A percentile compares a stretch with the other conserved stretches of the same genome.
phyloP scores from a whole-genome alignment of 371 early-diverging fungal species.

The Massospora cicadina region DNA sequence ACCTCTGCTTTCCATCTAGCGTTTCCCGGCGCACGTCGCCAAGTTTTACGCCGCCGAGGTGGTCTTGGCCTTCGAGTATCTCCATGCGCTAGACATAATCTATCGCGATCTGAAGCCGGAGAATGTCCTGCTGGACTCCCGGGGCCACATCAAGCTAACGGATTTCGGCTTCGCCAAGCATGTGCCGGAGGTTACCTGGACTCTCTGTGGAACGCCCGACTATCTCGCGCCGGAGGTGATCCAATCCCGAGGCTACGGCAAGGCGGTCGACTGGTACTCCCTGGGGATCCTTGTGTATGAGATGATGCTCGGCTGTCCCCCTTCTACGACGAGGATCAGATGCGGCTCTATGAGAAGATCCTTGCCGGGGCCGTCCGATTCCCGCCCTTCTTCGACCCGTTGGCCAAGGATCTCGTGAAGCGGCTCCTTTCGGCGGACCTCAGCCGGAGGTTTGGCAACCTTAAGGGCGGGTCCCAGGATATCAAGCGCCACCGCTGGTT shows the following conservation, averaged over 20 bases:
- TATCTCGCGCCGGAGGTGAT: constrained; percentile 98
- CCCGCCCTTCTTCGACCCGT: constrained; percentile 53
- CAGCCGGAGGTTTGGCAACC: constrained; percentile 80
- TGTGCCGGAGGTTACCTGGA: constrained; percentile 89
- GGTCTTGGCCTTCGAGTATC: constrained; percentile 61
- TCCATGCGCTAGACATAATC: constrained; percentile 78
- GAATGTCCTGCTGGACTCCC: constrained; percentile 74
- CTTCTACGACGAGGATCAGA: constrained; percentile 91
- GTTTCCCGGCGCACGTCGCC: constrained; percentile 79
- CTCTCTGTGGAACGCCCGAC: constrained; percentile 97
- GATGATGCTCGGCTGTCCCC: constrained; percentile 82
- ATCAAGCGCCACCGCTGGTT: constrained; percentile 94
- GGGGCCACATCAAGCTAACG: constrained; percentile 95
- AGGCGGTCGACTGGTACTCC: constrained; percentile 94
- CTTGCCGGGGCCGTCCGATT: constrained; percentile 23
- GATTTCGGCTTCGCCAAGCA: constrained; percentile 99
- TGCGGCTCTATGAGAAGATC: constrained; percentile 88
- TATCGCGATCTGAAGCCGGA: constrained; percentile 94
- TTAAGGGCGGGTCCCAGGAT: constrained; percentile 71
- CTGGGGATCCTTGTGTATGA: constrained; percentile 93
- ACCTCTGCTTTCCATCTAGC: constrained; percentile 17
- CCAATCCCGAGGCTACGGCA: constrained; percentile 84
- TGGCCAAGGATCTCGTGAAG: constrained; percentile 78
- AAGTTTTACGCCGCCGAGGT: constrained; percentile 64
- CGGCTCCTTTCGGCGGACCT: constrained; percentile 72